Evolutionary conservation across 768 basidiomycete genomes (phyloP).

Genomic region (Tephrocybe sp.): DNA sequence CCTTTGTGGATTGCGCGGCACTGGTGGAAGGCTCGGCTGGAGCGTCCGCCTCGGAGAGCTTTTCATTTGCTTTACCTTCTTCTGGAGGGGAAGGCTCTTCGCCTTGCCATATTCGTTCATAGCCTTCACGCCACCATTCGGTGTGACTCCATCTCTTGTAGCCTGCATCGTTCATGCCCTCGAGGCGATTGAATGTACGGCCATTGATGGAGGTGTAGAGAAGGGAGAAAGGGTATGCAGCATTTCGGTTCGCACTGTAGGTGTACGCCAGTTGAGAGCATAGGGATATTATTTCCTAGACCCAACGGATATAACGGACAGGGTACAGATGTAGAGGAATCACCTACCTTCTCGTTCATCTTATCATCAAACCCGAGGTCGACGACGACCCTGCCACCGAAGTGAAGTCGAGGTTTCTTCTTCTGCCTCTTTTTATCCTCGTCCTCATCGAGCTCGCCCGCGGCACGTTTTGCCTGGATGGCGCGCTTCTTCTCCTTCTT

Average conservation of each 20-base stretch:
- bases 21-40: neutral
- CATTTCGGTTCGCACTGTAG: constrained; percentile 83
- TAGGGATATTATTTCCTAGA: constrained; percentile 88
- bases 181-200: constrained; percentile 62
- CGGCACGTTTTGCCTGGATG: constrained; percentile 58
- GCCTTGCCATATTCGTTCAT: constrained; percentile 64
- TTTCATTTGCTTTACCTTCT: neutral
- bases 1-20: constrained; percentile 4
- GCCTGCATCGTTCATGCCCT: constrained; percentile 61
- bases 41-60: neutral
- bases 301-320: constrained; percentile 16
- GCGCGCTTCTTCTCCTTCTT: constrained; percentile 72
- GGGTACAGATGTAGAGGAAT: constrained; percentile 8
- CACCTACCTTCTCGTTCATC: constrained; percentile 88
- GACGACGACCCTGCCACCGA: constrained; percentile 69
- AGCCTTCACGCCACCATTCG: constrained; percentile 81
- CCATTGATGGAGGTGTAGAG: constrained; percentile 83
- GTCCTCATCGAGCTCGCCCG: constrained; percentile 57
- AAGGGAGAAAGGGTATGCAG: constrained; percentile 69
- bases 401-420: constrained; percentile 43
- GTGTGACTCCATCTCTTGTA: constrained; percentile 81
- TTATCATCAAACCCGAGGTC: constrained; percentile 92
- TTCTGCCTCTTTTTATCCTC: constrained; percentile 37
- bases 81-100: neutral
- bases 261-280: constrained; percentile 89